phyloP scores from a whole-genome alignment of 805 yeast species.

The Ogataea methanolica region DNA sequence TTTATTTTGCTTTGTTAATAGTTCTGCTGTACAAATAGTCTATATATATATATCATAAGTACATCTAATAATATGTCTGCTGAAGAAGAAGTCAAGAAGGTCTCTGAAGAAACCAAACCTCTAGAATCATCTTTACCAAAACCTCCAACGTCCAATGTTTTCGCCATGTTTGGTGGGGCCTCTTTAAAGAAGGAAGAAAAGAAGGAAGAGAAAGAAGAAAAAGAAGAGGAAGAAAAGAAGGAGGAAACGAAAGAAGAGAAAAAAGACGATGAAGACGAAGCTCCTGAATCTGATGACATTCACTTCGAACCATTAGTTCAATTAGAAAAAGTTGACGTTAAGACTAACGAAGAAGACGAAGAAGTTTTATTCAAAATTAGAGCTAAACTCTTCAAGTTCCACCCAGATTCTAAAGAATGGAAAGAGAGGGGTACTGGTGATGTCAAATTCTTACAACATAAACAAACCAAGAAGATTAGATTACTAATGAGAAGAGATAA shows the following conservation, averaged over 20 bases:
- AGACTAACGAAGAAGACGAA: conserved; percentile 91
- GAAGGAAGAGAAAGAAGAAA: conserved; percentile 24
- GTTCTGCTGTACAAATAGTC: too few relatives aligned
- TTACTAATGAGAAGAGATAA: conserved; percentile 98
- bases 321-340: conserved; percentile 92
- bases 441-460: conserved; percentile 91
- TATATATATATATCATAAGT: background rate
- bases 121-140: conserved; percentile 32
- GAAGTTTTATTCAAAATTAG: conserved; percentile 80
- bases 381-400: conserved; percentile 90
- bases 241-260: conserved; percentile 30
- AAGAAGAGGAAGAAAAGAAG: conserved; percentile 23
- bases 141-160: conserved; percentile 79
- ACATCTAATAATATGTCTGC: conserved; percentile 7
- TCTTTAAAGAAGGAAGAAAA: conserved; percentile 57
- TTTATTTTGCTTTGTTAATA: too few relatives aligned
- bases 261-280: conserved; percentile 49
- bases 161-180: conserved; percentile 94
- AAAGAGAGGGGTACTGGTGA: conserved; percentile 99
- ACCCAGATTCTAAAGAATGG: conserved; percentile 85
- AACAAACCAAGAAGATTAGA: conserved; percentile 76
- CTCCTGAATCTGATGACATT: conserved; percentile 71
- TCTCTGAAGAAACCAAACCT: conserved; percentile 11
- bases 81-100: conserved; percentile 8
- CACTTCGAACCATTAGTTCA: conserved; percentile 96